These are phyloP conservation scores for Cladosporium austrohemisphaericum DNA, from an alignment of 2,329 filamentous ascomycete species.

Conservation along the genomic window DNA sequence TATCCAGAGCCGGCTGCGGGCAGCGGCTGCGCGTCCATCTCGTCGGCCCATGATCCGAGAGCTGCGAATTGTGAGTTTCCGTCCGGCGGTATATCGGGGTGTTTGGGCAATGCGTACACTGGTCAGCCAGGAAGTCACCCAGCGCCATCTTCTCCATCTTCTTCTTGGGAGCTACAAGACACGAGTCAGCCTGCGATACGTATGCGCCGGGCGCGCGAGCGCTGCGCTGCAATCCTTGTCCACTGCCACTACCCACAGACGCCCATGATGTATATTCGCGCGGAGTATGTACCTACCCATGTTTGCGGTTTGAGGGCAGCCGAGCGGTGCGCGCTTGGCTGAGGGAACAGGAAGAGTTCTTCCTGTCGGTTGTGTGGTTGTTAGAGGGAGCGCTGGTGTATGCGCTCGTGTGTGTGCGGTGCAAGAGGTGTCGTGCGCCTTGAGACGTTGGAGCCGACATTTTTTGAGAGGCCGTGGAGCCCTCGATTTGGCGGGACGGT, in stretches of 20 bases:
- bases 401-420: constrained; percentile 6
- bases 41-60: constrained; percentile 94
- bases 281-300: constrained; percentile 45
- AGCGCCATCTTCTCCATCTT: constrained; percentile 96
- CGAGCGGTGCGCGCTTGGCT: constrained; percentile 11
- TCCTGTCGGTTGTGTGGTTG: constrained; percentile 1
- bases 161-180: constrained; percentile 62
- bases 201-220: background rate
- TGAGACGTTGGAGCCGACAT: background rate
- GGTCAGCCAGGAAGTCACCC: constrained; percentile 89
- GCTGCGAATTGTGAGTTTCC: constrained; percentile 43
- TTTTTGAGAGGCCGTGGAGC: too few relatives aligned
- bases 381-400: background rate
- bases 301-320: constrained; percentile 49
- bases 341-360: constrained; percentile 7
- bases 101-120: constrained; percentile 55
- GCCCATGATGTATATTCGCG: constrained; percentile 7
- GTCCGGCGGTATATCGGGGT: background rate
- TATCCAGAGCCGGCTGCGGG: constrained; percentile 27
- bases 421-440: background rate
- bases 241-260: background rate
- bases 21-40: constrained; percentile 66
- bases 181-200: constrained; percentile 20
- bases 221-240: background rate
- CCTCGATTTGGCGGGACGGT: too few relatives aligned